phyloP scores from a whole-genome alignment of 495 filamentous ascomycete species.

The Trichoderma virens region DNA sequence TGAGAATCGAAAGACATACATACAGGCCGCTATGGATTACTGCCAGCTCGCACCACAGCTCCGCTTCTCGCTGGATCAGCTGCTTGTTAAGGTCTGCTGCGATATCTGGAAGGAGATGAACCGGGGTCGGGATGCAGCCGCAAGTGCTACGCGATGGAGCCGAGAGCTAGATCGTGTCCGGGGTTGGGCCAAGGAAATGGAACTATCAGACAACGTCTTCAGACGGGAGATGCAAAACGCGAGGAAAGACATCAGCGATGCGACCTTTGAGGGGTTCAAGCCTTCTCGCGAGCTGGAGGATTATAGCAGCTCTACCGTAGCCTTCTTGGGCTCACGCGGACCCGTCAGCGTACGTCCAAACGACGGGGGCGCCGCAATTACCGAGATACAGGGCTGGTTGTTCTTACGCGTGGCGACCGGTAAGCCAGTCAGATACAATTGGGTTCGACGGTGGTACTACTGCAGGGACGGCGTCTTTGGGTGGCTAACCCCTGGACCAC shows the following conservation, averaged over 20 bases:
- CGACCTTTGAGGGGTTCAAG: constrained; percentile 56
- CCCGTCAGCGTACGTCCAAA: constrained; percentile 47
- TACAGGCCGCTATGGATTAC: constrained; percentile 89
- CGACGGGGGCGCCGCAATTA: constrained; percentile 34
- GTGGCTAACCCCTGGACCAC: constrained; percentile 79
- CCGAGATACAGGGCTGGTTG: constrained; percentile 93
- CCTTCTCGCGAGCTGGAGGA: constrained; percentile 90
- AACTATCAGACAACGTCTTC: constrained; percentile 69
- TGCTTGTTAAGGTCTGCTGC: constrained; percentile 75
- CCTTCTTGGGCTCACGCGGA: constrained; percentile 68
- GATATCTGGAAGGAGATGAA: constrained; percentile 85
- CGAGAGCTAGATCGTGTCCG: constrained; percentile 82
- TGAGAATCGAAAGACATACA: constrained; percentile 83
- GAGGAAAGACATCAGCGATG: constrained; percentile 75
- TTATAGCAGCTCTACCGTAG: constrained; percentile 79
- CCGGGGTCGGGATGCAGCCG: constrained; percentile 50
- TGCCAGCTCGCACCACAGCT: constrained; percentile 79
- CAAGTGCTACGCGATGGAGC: constrained; percentile 52
- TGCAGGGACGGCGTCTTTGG: constrained; percentile 93
- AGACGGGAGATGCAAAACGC: constrained; percentile 70
- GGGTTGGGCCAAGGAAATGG: constrained; percentile 91
- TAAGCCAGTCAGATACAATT: constrained; percentile 78
- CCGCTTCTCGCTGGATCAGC: constrained; percentile 68
- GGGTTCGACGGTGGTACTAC: constrained; percentile 92
- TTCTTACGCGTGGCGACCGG: constrained; percentile 74